Base-by-base conservation (phyloP, 2,329 filamentous ascomycete species). In the Colletotrichum sp. region DNA sequence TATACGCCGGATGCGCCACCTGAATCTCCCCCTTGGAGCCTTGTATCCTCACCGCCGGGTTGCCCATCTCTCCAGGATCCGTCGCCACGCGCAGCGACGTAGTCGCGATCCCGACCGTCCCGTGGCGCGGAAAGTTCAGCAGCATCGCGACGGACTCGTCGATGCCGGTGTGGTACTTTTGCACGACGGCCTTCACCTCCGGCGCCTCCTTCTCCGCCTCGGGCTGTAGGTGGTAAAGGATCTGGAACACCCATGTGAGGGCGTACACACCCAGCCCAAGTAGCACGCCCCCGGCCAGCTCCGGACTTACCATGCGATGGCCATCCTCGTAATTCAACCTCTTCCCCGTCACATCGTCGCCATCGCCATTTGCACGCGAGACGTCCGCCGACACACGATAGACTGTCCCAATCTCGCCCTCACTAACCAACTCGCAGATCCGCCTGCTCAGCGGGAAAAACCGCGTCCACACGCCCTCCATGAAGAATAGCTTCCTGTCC, bases 381-480 rank as follows among this genome's bases (percentile, higher is more conserved):
- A 91, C 84, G 80, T 93, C 91, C 78, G 91, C 90, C 1, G 56
- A 82, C 26, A 91, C 90, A 70, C 92, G 90, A 78, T 91, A 91
- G 43, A 94, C 91, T 15, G 87, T 87, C 4, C 92, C 92, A 78
- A 92, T 89, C 77, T 86, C 86, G 30, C 89, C 90, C 2, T 86
- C 85, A 73, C 84, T 79, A 52, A 92, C 87, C 71, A 96, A 85
- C 80, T 96, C 91, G 56, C 94, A 88, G 34, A 96, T 87, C 82
- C 94, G 91, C 82, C 95, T 90, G 80, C 94, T 96, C 10, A 98
- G 86, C 2, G 96, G 96, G 86, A 98, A 97, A 86, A 94, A 97
- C 70, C 96, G 89, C 36, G 95, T 97, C 95, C 95, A 98, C 13
- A 97, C 94, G 56, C 95, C 95, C 84, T 96, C 94, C 94, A 96